A percentile compares a stretch with the other conserved stretches of the same genome.
phyloP scores from a whole-genome alignment of 2,329 filamentous ascomycete species.

The Ophiostoma angusticollis region DNA sequence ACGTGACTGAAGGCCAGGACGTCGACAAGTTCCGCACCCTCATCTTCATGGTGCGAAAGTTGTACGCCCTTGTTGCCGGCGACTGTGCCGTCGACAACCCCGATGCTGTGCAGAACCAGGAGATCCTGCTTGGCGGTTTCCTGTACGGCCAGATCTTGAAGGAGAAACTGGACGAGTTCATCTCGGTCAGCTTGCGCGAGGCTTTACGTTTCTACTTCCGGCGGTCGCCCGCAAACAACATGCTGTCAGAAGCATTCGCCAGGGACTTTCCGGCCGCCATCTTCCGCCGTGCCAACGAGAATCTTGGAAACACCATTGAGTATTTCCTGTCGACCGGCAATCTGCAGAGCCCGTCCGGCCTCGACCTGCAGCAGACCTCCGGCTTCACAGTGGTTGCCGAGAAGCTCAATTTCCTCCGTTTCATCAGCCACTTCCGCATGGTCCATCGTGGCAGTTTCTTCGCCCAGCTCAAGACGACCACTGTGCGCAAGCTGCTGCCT shows the following conservation, averaged over 20 bases:
- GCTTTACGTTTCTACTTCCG: conserved; percentile 45
- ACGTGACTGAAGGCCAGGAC: conserved; percentile 75
- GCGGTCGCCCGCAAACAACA: conserved; percentile 49
- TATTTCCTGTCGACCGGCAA: conserved; percentile 98
- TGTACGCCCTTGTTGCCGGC: conserved; percentile 84
- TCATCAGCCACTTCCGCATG: conserved; percentile 98
- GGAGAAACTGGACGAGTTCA: conserved; percentile 82
- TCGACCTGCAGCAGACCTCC: conserved; percentile 88
- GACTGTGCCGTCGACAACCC: conserved; percentile 92
- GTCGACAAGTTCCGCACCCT: conserved; percentile 88
- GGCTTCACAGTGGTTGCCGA: conserved; percentile 95
- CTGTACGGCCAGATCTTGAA: conserved; percentile 93
- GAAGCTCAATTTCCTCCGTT: conserved; percentile 97
- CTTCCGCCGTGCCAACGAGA: conserved; percentile 72
- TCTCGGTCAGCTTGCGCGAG: conserved; percentile 41
- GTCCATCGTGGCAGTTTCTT: conserved; percentile 99
- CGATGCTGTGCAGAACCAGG: conserved; percentile 91
- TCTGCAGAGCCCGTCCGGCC: conserved; percentile 74
- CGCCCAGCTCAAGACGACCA: conserved; percentile 91
- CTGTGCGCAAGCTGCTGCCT: conserved; percentile 85
- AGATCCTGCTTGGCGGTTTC: conserved; percentile 85
- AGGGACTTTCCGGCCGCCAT: conserved; percentile 70
- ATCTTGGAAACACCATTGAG: conserved; percentile 73
- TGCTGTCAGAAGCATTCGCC: conserved; percentile 63
- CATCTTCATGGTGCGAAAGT: conserved; percentile 90